These are phyloP conservation scores for Baorangia bicolor DNA, from an alignment of 768 basidiomycete species.

Conservation along the genomic window DNA sequence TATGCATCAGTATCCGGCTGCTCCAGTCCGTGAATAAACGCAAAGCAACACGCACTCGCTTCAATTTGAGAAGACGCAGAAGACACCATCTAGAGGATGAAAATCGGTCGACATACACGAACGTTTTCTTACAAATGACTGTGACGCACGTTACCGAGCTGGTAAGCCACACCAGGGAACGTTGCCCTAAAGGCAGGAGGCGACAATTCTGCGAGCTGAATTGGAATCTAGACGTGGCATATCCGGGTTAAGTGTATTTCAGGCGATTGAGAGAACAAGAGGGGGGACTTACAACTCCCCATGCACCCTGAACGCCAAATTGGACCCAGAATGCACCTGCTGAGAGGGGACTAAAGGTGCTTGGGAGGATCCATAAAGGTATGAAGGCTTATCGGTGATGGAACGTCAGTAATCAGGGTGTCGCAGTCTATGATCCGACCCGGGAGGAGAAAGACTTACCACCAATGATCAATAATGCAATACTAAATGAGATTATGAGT, in stretches of 20 bases:
- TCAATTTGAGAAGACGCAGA: conserved; percentile 63
- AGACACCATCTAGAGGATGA: conserved; percentile 53
- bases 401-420: neutral
- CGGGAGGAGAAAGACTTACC: conserved; percentile 47
- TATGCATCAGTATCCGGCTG: neutral
- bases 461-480: conserved; percentile 22
- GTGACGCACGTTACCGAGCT: conserved; percentile 61
- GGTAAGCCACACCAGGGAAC: conserved; percentile 85
- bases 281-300: conserved; percentile 67
- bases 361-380: conserved; percentile 82
- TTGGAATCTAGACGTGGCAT: conserved; percentile 51
- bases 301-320: conserved; percentile 87
- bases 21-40: neutral
- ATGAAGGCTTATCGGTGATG: conserved; percentile 44
- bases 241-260: neutral
- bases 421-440: neutral
- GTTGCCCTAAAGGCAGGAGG: conserved; percentile 88
- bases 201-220: conserved; percentile 79
- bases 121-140: neutral
- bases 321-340: conserved; percentile 88
- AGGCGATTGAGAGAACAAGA: neutral
- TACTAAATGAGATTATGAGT: conserved; percentile 13
- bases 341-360: conserved; percentile 59
- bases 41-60: conserved; percentile 19
- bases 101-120: neutral